Evolutionary conservation across 2,329 filamentous ascomycete genomes (phyloP), one percentile per base, ranked within the genome.

Genomic region (Paecilomyces fulvus): DNA sequence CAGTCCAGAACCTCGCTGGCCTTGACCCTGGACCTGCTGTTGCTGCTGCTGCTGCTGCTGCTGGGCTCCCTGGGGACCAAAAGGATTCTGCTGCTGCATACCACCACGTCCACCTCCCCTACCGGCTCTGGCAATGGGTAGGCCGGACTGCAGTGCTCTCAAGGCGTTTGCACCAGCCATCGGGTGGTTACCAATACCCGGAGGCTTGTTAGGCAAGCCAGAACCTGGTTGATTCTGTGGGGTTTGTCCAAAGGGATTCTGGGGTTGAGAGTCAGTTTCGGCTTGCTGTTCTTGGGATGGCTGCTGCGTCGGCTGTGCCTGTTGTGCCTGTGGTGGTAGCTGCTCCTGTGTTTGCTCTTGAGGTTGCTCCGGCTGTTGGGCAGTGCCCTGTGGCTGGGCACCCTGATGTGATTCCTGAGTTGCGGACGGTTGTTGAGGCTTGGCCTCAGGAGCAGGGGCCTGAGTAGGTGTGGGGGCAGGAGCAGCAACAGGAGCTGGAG

Each of bases 81-180:
- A 66, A 49, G 63, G 62, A 60, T 69, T 67, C 51, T 70, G 69
- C 48, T 66, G 67, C 25, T 65, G 67, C 31, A 54, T 31, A 50
- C 70, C 66, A 30, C 74, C 73, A 43, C 75, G 70, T 12, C 70
- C 73, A 30, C 75, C 66, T 20, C 71, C 70, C 55, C 76, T 67
- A 48, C 71, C 72, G 17, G 73, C 75, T 52, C 73, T 67, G 20
- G 74, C 75, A 60, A 79, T 60, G 21, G 76, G 76, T 33, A 78
- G 67, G 3, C 72, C 75, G 5, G 76, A 78, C 52, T 77, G 74
- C 49, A 75, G 63, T 48, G 72, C 69, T 65, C 74, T 61, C 58
- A 75, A 63, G 65, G 75, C 72, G 59, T 73, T 70, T 60, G 73
- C 67, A 59, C 73, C 65, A 64, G 70, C 59, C 8, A 56, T 54